Percentiles rank a stretch among this genome's conserved stretches.
phyloP scores from a whole-genome alignment of 2,329 filamentous ascomycete genomes.

The Ilyonectria robusta region DNA sequence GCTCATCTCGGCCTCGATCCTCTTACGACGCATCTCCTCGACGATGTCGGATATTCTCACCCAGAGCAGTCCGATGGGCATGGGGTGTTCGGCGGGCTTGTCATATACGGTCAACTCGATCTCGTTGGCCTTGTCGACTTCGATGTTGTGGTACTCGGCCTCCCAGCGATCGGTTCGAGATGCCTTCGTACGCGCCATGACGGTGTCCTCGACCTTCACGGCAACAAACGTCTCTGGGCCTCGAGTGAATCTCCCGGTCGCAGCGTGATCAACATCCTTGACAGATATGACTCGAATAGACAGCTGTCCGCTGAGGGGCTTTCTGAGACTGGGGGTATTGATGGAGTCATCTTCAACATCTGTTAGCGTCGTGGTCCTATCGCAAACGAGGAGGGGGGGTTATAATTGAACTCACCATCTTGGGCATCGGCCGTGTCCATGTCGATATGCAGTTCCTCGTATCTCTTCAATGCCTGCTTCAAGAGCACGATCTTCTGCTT shows the following conservation, averaged over 20 bases:
- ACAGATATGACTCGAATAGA: constrained; percentile 89
- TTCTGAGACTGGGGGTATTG: constrained; percentile 93
- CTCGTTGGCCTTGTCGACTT: constrained; percentile 98
- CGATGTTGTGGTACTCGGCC: constrained; percentile 90
- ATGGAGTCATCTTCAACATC: constrained; percentile 86
- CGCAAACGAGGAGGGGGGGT: background rate
- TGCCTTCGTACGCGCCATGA: constrained; percentile 88
- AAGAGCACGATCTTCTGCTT: constrained; percentile 97
- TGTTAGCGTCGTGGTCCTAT: constrained; percentile 35
- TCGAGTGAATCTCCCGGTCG: constrained; percentile 85
- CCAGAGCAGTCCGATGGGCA: constrained; percentile 96
- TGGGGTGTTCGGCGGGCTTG: constrained; percentile 89
- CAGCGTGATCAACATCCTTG: constrained; percentile 94
- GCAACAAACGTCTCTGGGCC: constrained; percentile 96
- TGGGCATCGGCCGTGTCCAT: constrained; percentile 83
- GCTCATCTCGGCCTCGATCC: constrained; percentile 95
- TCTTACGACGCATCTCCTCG: constrained; percentile 97
- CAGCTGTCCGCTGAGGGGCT: constrained; percentile 93
- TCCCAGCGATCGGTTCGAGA: constrained; percentile 93
- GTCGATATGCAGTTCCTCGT: constrained; percentile 97
- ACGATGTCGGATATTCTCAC: constrained; percentile 96
- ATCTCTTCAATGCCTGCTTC: constrained; percentile 95
- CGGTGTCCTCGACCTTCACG: constrained; percentile 95
- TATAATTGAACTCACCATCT: constrained; percentile 75
- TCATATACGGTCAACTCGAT: constrained; percentile 98